Base-by-base conservation (phyloP, 257 asterid genomes). In the Haberlea rhodopensis region DNA sequence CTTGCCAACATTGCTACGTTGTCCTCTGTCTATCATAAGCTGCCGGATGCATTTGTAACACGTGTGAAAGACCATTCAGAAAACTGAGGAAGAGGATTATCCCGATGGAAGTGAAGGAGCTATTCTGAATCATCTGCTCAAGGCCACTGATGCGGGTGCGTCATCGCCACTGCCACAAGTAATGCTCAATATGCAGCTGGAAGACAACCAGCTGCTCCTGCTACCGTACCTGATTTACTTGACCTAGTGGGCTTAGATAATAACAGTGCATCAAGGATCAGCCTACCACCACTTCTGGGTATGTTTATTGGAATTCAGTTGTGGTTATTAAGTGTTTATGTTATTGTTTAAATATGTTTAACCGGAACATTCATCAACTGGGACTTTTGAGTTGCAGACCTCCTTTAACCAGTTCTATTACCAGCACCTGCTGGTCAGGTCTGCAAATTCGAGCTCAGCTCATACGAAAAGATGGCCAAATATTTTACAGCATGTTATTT, bases 11-110 rank as follows among this genome's bases (percentile, higher is more conserved):
- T 94, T 71, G 97, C 99, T 57, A 94, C 97, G 53, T 78, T 90
- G 67, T 94, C 99, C 70, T 94, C 99, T 54, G 95, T 94, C 73
- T 94, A 84, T 84, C 99, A 94, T 86, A 94, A 94, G 76, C 97
- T 94, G n/a, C 92, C 99, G 19, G 97, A 90, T 57, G 90, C 92
- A 65, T 94, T 94, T 54, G 88, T 90, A 64, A 90, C 99, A 63
- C 97, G 97, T 63, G 95, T 94, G 57, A 90, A n/a, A 85, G 75
- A 87, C 95, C 29, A 48, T 85, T 37, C 95, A 87, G 75, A 87
- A 69, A 84, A 81, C 96, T 1, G 99, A 94, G 70, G 99, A 94
- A 68, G 99, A 90, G 68, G 99, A 94, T 18, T 94, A 82, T 78
- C 79, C 86, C 1, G 99, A 90, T 68, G 97, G 83, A 69, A 67